Evolutionary conservation across 192 early-diverging fungal genomes (phyloP).

Genomic region (Phlyctochytrium bullatum): DNA sequence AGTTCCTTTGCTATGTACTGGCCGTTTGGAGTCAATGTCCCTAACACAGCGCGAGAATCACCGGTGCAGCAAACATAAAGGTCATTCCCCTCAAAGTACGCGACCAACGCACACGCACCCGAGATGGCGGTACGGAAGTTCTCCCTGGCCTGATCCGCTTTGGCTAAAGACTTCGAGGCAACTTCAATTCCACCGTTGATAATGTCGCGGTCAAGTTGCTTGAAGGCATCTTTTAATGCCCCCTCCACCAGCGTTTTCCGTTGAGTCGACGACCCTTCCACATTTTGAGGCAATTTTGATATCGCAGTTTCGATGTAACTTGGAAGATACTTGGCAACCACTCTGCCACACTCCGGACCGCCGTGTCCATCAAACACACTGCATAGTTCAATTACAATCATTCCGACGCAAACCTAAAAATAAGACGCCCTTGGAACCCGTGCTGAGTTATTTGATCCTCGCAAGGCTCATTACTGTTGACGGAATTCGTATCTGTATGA

Average conservation of each 20-base stretch:
- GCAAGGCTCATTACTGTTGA: slow-evolving; percentile 39
- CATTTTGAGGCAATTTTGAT: slow-evolving; percentile 9
- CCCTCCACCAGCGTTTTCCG: slow-evolving; percentile 27
- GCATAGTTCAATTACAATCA: not conserved
- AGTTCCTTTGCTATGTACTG: slow-evolving; percentile 27
- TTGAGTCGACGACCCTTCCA: not conserved
- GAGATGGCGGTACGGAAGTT: slow-evolving; percentile 35
- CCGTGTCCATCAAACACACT: slow-evolving; percentile 53
- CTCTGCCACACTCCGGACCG: slow-evolving; percentile 43
- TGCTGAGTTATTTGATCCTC: slow-evolving; percentile 44
- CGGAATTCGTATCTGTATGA: slow-evolving; percentile 29
- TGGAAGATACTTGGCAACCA: slow-evolving; percentile 37
- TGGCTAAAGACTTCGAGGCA: slow-evolving; percentile 5
- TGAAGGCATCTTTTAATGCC: slow-evolving; percentile 46
- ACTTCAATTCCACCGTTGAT: slow-evolving; percentile 28
- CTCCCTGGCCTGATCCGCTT: slow-evolving; percentile 7
- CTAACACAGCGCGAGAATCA: slow-evolving; percentile 49
- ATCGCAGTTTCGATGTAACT: slow-evolving; percentile 40
- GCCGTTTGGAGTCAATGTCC: slow-evolving; percentile 25
- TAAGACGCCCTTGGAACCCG: slow-evolving; percentile 16
- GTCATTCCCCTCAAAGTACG: slow-evolving; percentile 45
- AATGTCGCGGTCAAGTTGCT: slow-evolving; percentile 44
- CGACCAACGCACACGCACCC: slow-evolving; percentile 49
- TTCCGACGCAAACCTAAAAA: slow-evolving; percentile 29
- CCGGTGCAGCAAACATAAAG: slow-evolving; percentile 52